Evolutionary conservation across 2,329 filamentous ascomycete species (phyloP), one percentile per base, ranked within the genome.

Genomic region (Monosporascus cannonballus): DNA sequence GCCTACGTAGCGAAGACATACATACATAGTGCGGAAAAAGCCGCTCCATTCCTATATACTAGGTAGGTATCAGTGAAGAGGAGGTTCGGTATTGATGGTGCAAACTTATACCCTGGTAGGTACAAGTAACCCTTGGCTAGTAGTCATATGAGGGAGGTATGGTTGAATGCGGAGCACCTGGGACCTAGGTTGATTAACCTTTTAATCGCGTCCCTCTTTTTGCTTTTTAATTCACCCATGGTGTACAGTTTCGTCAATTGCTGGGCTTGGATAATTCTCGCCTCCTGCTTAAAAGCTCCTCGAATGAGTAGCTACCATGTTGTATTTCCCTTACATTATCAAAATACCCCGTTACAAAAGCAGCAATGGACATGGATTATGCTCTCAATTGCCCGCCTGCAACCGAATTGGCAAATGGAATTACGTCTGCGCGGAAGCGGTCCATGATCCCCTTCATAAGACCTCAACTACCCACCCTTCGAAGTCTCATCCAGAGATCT

Each of bases 401-500:
- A 24, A 34, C 20, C 42, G 24, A 46, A 46, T 46, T 18, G 22
- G 42, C 14, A 46, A 27, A 46, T 27, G 42, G 42, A 46, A 46
- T 46, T 46, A 6, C 42, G 20, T 42, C 39, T 42, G 22, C 39
- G 1, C 39, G 22, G 39, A 42, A 42, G 39, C 39, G 39, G 18
- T 42, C 20, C 39, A 24, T 42, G 39, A 42, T 42, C 20, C 41
- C 42, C 42, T 25, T 46, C 17, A n/a, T 46, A 46, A 46, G 24
- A 46, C 22, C 14, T 46, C 42, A 27, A 46, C 42, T 46, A 46
- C 24, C 48, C 36, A 39, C 36, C 48, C 48, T 18, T 49, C 24
- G 47, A 52, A 49, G 49, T 41, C 38, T 25, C 37, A 34, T 45
- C 37, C 25, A 48, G 50, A 18, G 25, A 45, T 42, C 27, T 52